A percentile compares a stretch with the other conserved stretches of the same genome.
Evolutionary conservation across 768 basidiomycete genomes (phyloP).

Genomic region (Rubroboletus pulcherrimus): DNA sequence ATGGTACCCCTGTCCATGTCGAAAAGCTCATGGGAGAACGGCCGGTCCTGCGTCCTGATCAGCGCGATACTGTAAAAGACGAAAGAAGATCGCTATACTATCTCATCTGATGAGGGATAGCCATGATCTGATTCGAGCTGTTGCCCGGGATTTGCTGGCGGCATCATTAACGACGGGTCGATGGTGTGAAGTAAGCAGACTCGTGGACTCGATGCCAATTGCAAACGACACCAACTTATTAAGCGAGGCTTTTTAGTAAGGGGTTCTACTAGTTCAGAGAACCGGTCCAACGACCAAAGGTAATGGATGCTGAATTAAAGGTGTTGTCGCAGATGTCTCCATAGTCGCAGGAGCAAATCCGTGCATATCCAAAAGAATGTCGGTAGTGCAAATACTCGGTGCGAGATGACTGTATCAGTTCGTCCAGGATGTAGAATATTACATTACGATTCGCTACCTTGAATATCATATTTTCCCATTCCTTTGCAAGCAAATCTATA

Average conservation of each 20-base stretch:
- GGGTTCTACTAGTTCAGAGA: not conserved
- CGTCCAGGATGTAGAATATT: slow-evolving; percentile 30
- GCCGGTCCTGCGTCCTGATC: slow-evolving; percentile 16
- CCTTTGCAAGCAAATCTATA: slow-evolving; percentile 4
- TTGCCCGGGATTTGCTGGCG: not conserved
- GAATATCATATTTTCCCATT: slow-evolving; percentile 24
- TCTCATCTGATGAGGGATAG: not conserved
- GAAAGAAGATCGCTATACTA: slow-evolving; percentile 4
- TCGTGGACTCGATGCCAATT: not conserved
- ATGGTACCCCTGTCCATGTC: slow-evolving; percentile 29
- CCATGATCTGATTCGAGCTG: not conserved
- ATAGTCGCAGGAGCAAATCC: not conserved
- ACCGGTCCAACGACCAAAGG: not conserved
- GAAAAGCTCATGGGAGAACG: slow-evolving; percentile 29
- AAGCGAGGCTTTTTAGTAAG: slow-evolving; percentile 8
- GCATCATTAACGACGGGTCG: not conserved
- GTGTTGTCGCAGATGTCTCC: not conserved
- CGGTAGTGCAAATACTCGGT: slow-evolving; percentile 24
- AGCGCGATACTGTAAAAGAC: slow-evolving; percentile 1
- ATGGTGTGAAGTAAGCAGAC: not conserved
- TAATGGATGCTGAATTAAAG: not conserved
- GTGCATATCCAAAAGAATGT: slow-evolving; percentile 21
- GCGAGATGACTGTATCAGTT: slow-evolving; percentile 21
- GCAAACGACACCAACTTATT: slow-evolving; percentile 14
- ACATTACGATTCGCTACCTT: slow-evolving; percentile 29